Evolutionary conservation across 192 early-diverging fungal genomes (phyloP).

Genomic region (Coemansia sp.): DNA sequence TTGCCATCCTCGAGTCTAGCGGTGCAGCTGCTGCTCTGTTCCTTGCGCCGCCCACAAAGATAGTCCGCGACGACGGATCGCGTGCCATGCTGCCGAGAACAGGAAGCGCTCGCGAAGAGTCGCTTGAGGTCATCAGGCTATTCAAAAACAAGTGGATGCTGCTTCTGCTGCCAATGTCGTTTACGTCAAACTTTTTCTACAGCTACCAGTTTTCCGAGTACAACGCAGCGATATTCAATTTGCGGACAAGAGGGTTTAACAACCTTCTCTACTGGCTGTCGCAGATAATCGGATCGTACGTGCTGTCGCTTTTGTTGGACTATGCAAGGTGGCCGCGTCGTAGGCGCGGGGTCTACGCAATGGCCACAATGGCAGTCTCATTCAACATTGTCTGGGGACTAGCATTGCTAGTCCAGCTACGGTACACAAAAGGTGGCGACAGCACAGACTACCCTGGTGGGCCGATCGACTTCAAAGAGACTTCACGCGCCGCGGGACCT

Average conservation of each 20-base stretch:
- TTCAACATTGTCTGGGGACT: constrained; percentile 62
- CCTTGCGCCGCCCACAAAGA: constrained; percentile 59
- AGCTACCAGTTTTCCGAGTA: constrained; percentile 66
- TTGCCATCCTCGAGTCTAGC: constrained; percentile 70
- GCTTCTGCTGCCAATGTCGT: constrained; percentile 69
- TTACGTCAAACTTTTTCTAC: constrained; percentile 79
- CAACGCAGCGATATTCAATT: constrained; percentile 65
- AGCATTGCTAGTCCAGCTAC: constrained; percentile 59
- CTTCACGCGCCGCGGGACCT: constrained; percentile 57
- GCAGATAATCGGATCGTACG: constrained; percentile 69
- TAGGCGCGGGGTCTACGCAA: constrained; percentile 59
- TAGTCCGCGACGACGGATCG: constrained; percentile 70
- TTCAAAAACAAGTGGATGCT: constrained; percentile 72
- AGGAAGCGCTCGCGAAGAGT: constrained; percentile 61
- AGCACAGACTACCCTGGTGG: constrained; percentile 34
- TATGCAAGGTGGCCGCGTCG: constrained; percentile 57
- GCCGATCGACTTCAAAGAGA: constrained; percentile 36
- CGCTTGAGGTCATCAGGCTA: constrained; percentile 57
- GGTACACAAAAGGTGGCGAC: constrained; percentile 44
- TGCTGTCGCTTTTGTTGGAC: constrained; percentile 68
- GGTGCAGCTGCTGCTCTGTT: constrained; percentile 61
- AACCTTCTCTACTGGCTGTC: constrained; percentile 77
- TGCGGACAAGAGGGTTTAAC: constrained; percentile 72
- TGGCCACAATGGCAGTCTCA: constrained; percentile 38
- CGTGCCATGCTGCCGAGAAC: constrained; percentile 60